Conservation (phyloP, 352 stramenopile genomes). For the Phytophthora palmivora region DNA sequence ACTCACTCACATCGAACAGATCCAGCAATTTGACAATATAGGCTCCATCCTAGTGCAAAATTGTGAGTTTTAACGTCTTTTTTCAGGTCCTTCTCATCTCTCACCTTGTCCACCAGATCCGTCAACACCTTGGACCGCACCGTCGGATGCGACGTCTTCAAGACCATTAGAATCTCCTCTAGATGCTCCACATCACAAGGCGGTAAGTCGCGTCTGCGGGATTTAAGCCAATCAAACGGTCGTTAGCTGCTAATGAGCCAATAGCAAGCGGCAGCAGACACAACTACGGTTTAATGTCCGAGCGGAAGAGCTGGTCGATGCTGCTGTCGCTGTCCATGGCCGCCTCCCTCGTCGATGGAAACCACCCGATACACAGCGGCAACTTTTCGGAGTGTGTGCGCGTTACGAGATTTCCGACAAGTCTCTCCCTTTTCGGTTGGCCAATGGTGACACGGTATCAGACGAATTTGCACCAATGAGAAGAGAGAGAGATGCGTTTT, state of each 20-base stretch:
- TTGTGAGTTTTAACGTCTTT: too few species aligned
- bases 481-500: neutral
- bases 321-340: constrained; percentile 48
- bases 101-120: constrained; percentile 56
- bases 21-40: constrained; percentile 82
- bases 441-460: constrained; percentile 21
- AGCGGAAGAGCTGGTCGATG: constrained; percentile 57
- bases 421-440: constrained; percentile 21
- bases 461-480: constrained; percentile 28
- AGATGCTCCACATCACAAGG: constrained; percentile 72
- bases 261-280: constrained; percentile 17
- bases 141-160: constrained; percentile 68
- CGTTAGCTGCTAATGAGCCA: constrained; percentile 12
- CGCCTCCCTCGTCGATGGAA: constrained; percentile 1
- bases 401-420: constrained; percentile 29
- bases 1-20: constrained; percentile 75
- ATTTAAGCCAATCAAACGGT: constrained; percentile 21
- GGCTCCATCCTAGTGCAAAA: constrained; percentile 51
- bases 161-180: constrained; percentile 63
- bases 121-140: constrained; percentile 58
- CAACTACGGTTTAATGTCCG: constrained; percentile 64
- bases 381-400: constrained; percentile 35
- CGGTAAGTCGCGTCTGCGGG: constrained; percentile 60
- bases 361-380: constrained; percentile 17
- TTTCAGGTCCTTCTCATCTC: neutral